A percentile compares a stretch with the other conserved stretches of the same genome.
Conservation (phyloP, 2,329 filamentous ascomycete species). For the Microcyclosporella mali region DNA sequence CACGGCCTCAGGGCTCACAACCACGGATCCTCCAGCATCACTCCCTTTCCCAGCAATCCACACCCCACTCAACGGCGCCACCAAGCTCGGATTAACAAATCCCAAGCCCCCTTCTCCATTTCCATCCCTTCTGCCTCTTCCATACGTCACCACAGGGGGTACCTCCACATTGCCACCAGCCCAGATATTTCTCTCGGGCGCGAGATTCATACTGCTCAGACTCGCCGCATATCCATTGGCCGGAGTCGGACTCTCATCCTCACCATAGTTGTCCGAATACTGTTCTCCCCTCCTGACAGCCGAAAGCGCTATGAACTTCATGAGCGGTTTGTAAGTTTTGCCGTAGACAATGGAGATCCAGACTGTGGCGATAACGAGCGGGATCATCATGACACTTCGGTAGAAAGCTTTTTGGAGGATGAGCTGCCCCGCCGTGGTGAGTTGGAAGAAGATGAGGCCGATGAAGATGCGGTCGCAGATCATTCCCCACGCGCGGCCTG, state of each 20-base stretch:
- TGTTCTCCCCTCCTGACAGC: conserved; percentile 64
- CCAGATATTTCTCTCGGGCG: conserved; percentile 37
- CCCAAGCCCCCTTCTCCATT: conserved; percentile 50
- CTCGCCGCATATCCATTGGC: conserved; percentile 20
- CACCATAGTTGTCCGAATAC: conserved; percentile 10
- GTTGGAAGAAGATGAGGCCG: conserved; percentile 79
- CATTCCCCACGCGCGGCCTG: conserved; percentile 90
- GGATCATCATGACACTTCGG: conserved; percentile 65
- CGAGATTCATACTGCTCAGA: conserved; percentile 21
- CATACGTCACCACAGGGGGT: conserved; percentile 1
- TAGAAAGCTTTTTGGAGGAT: conserved; percentile 68
- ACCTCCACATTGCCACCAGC: conserved; percentile 18
- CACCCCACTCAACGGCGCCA: conserved; percentile 44
- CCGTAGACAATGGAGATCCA: conserved; percentile 86
- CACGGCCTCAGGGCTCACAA: too few species aligned
- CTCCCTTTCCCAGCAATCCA: conserved; percentile 25
- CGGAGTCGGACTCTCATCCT: not conserved
- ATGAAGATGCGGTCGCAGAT: conserved; percentile 88
- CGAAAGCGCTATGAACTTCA: conserved; percentile 83
- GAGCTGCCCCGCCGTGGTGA: conserved; percentile 83
- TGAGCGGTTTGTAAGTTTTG: conserved; percentile 77
- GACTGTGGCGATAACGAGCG: conserved; percentile 70
- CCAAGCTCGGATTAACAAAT: conserved; percentile 72
- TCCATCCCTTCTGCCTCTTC: conserved; percentile 12
- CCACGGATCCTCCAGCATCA: not conserved